Evolutionary conservation across 2,329 filamentous ascomycete genomes (phyloP), one percentile per base, ranked within the genome.

Genomic region (Diaporthe vaccinii): DNA sequence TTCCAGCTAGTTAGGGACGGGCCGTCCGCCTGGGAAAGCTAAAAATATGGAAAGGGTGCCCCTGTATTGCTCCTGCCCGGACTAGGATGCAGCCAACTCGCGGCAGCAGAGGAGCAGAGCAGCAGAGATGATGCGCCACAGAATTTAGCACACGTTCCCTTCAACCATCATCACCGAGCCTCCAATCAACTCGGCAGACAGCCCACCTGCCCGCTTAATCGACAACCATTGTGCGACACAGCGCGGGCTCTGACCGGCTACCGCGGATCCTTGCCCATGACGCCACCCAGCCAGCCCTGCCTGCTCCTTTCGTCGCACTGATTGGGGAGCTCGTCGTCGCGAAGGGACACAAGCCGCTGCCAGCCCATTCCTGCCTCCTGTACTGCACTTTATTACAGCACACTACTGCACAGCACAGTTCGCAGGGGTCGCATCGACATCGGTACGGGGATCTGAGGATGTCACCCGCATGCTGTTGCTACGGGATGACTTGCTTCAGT

Each of bases 1-100:
- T 41, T 69, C 65, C 65, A 55, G 34, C 65, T 69, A 41, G 49
- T 28, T 34, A 69, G 65, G 65, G 65, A 69, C 65, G 65, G 65
- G 46, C 65, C 65, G 65, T 36, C 46, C 46, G 34, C 49, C 65
- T 69, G 65, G 31, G 2, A 55, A 69, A 55, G 65, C 65, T 69
- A 69, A 69, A 68, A 69, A 41, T 69, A 69, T 55, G 65, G 49
- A n/a, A 53, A 53, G 61, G 65, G 49, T 55, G 65, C 49, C 65
- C 65, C 65, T 69, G 65, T 69, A 69, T 28, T 25, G 34, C 46
- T 25, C 65, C 65, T 28, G 46, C 46, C 46, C 28, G 31, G 10
- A 22, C 65, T 28, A 41, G 65, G 65, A 41, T 69, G 65, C 65
- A 69, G 22, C 65, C 46, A 53, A 41, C 46, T 28, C 22, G 65